Evolutionary conservation across 441 rosid genomes (phyloP), one percentile per base, ranked within the genome.

Genomic region (Breynia disticha): DNA sequence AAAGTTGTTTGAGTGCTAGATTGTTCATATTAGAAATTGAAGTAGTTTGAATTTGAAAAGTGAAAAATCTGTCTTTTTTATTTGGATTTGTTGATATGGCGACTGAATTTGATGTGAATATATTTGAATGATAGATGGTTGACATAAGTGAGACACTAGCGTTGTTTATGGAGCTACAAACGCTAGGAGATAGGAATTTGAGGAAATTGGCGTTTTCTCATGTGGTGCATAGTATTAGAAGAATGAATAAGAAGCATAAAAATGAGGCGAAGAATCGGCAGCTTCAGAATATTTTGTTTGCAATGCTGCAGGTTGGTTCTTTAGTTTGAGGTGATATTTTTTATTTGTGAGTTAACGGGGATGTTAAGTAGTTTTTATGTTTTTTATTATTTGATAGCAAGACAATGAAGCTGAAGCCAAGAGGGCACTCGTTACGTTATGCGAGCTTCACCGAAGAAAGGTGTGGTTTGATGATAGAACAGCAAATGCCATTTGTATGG

Each of bases 381-480:
- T n/a, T n/a, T 24, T 39, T 21, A 11, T 7, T 46, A 32, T 37
- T 50, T 49, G 10, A 13, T 62, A 86, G 97, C 81, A 73, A 77
- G 95, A 82, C 56, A 87, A 93, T 71, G 97, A 89, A 73, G 63
- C 75, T 11, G 76, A 67, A 65, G 93, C 96, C 8, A 93, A 78
- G 74, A 79, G 95, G 69, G 57, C 93, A 0, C 93, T 93, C 58
- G 61, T 75, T 47, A 81, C 87, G 0, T 67, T 89, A 10, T 83
- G 96, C 32, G 95, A 80, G 59, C 87, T 89, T 67, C 97, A 81
- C 52, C 64, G 88, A 54, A 84, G 79, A 68, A 86, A 81, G 72
- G 82, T 84, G 19, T 89, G 99, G 99, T 76, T 79, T 65, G 96
- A 90, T 67, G 84, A 84, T 57, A 84, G 93, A 72, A 84, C 93